Percentiles rank a stretch among this genome's conserved stretches.
Conservation (phyloP, 2,329 filamentous ascomycete species). For the Aspergillus sp. region DNA sequence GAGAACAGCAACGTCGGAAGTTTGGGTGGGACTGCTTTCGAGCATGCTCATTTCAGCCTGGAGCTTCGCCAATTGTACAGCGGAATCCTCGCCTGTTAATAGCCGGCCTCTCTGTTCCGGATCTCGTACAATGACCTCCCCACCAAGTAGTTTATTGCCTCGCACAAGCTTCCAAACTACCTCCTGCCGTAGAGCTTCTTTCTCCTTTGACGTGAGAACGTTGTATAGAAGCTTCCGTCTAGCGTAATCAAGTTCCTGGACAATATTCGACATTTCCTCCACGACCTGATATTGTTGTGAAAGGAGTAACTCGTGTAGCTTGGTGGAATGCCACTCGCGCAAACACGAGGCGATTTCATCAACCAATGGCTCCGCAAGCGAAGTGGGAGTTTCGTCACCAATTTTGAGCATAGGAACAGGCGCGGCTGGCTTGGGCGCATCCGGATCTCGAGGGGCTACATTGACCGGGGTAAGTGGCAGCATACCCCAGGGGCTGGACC, state of each 20-base stretch:
- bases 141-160: slow-evolving; percentile 90
- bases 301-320: slow-evolving; percentile 87
- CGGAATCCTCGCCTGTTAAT: slow-evolving; percentile 87
- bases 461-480: slow-evolving; percentile 34
- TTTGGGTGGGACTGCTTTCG: slow-evolving; percentile 71
- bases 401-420: slow-evolving; percentile 97
- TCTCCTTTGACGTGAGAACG: slow-evolving; percentile 84
- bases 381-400: slow-evolving; percentile 93
- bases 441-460: slow-evolving; percentile 57
- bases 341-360: slow-evolving; percentile 97
- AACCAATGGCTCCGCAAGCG: slow-evolving; percentile 82
- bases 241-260: slow-evolving; percentile 78
- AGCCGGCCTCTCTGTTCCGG: slow-evolving; percentile 79
- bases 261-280: slow-evolving; percentile 76
- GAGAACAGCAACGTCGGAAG: slow-evolving; percentile 66
- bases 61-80: slow-evolving; percentile 83
- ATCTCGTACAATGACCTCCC: slow-evolving; percentile 92
- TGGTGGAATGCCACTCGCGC: slow-evolving; percentile 97
- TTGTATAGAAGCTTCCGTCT: slow-evolving; percentile 91
- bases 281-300: slow-evolving; percentile 77
- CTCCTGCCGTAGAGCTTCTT: slow-evolving; percentile 75
- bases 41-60: slow-evolving; percentile 96
- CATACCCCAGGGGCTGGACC: slow-evolving; percentile 23
- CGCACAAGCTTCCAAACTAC: slow-evolving; percentile 94
- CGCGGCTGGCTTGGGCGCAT: slow-evolving; percentile 71